Evolutionary conservation across 2,329 filamentous ascomycete species (phyloP).

Genomic region (Neurospora sp.): DNA sequence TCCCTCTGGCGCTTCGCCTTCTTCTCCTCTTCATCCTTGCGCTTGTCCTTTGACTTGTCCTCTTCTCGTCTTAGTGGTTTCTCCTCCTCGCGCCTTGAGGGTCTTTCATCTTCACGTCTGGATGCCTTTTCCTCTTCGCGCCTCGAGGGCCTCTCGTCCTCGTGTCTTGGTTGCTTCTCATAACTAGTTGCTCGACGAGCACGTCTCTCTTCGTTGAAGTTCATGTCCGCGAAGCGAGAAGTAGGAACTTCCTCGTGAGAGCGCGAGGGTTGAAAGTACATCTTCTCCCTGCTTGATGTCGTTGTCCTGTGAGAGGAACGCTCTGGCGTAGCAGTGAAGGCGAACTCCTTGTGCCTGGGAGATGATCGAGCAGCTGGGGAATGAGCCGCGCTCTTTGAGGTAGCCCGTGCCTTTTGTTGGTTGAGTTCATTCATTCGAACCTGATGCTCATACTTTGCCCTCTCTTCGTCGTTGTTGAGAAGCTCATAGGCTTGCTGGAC

Average conservation of each 20-base stretch:
- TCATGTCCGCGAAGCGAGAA: slow-evolving; percentile 25
- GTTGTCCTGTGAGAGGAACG: slow-evolving; percentile 33
- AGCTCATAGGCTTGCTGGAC: slow-evolving; percentile 91
- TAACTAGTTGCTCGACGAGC: slow-evolving; percentile 20
- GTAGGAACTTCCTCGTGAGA: slow-evolving; percentile 34
- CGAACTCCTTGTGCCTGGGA: slow-evolving; percentile 28
- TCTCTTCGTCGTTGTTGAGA: slow-evolving; percentile 65
- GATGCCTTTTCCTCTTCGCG: slow-evolving; percentile 22
- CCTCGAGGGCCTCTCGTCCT: slow-evolving; percentile 23
- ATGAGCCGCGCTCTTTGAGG: slow-evolving; percentile 30
- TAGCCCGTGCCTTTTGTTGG: slow-evolving; percentile 32
- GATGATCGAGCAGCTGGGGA: slow-evolving; percentile 35
- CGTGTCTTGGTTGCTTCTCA: slow-evolving; percentile 32
- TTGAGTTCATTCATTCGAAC: slow-evolving; percentile 54
- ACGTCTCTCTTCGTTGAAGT: slow-evolving; percentile 28
- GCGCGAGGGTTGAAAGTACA: slow-evolving; percentile 32
- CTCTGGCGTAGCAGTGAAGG: slow-evolving; percentile 39
- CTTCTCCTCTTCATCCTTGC: slow-evolving; percentile 22
- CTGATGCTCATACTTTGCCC: slow-evolving; percentile 69
- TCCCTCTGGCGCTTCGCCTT: slow-evolving; percentile 24
- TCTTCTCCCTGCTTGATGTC: slow-evolving; percentile 21
- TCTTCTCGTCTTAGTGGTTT: slow-evolving; percentile 18
- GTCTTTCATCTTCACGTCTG: slow-evolving; percentile 23
- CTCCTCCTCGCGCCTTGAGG: slow-evolving; percentile 4
- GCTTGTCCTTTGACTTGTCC: slow-evolving; percentile 25